Conservation (phyloP, 371 early-diverging fungal genomes). For the Mucor mucedo region DNA sequence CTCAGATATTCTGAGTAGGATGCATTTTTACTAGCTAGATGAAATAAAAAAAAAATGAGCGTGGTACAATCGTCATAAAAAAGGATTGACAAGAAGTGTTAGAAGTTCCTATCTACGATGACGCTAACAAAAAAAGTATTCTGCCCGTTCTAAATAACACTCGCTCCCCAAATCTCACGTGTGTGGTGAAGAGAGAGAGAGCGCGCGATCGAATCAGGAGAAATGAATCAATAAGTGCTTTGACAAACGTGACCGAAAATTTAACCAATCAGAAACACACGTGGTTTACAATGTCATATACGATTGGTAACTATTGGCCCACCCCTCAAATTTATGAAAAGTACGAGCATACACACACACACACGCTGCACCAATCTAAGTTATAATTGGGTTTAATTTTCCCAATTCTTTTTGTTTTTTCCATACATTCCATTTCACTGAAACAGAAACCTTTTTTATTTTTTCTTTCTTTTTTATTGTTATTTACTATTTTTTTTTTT, state of each 20-base stretch:
- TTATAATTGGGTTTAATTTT: slow-evolving; percentile 15
- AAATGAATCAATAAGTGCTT: not conserved
- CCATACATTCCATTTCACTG: slow-evolving; percentile 7
- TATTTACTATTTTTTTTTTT: not conserved
- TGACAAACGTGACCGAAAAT: slow-evolving; percentile 15
- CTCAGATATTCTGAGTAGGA: too few species aligned
- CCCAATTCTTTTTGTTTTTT: not conserved
- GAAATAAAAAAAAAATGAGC: too few species aligned
- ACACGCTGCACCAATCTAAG: slow-evolving; percentile 15
- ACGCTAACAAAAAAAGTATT: too few species aligned
- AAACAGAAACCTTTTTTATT: not conserved
- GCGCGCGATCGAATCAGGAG: slow-evolving; percentile 1
- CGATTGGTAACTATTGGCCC: slow-evolving; percentile 15
- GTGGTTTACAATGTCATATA: slow-evolving; percentile 12
- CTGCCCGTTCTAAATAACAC: not conserved
- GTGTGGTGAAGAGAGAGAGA: not conserved
- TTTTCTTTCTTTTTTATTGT: slow-evolving; percentile 8
- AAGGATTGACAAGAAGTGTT: too few species aligned
- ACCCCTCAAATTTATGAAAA: not conserved
- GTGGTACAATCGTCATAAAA: too few species aligned
- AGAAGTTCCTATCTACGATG: too few species aligned
- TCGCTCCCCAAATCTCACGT: slow-evolving; percentile 3
- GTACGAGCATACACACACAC: not conserved
- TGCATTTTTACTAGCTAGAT: too few species aligned
- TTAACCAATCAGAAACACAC: slow-evolving; percentile 25